Evolutionary conservation across 257 asterid genomes (phyloP).

Genomic region (Ballota nigra): DNA sequence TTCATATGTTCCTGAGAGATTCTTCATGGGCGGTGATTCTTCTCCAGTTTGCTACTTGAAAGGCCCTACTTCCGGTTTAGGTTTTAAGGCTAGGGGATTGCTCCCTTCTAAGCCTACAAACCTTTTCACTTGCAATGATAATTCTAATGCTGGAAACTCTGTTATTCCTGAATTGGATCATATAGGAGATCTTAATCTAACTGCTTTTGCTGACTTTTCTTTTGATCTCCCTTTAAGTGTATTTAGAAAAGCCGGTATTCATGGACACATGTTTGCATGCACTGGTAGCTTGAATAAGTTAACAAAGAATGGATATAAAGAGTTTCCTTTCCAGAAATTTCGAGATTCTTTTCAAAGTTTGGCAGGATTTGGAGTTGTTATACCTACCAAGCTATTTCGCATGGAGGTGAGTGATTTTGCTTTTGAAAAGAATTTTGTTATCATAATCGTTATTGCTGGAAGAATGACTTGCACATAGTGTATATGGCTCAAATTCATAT

Average conservation of each 20-base stretch:
- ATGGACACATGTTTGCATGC: slow-evolving; percentile 86
- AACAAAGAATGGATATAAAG: slow-evolving; percentile 55
- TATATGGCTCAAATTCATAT: neutral
- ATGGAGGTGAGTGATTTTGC: slow-evolving; percentile 68
- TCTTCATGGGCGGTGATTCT: slow-evolving; percentile 78
- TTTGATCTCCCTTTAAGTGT: slow-evolving; percentile 82
- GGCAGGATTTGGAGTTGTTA: slow-evolving; percentile 71
- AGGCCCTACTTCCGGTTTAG: slow-evolving; percentile 75
- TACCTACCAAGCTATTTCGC: slow-evolving; percentile 85
- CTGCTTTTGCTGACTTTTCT: slow-evolving; percentile 88
- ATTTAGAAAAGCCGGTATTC: slow-evolving; percentile 78
- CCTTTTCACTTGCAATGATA: slow-evolving; percentile 24
- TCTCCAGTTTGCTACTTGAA: slow-evolving; percentile 77
- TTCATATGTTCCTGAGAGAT: slow-evolving; percentile 69
- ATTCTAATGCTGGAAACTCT: slow-evolving; percentile 34
- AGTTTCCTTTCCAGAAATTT: slow-evolving; percentile 51
- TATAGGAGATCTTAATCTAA: slow-evolving; percentile 77
- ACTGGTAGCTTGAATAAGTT: slow-evolving; percentile 80
- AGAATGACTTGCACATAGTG: slow-evolving; percentile 3
- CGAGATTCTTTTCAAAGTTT: slow-evolving; percentile 72
- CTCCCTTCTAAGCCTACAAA: slow-evolving; percentile 82
- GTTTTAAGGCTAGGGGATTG: slow-evolving; percentile 83
- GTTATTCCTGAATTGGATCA: slow-evolving; percentile 54
- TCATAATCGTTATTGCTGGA: slow-evolving; percentile 6
- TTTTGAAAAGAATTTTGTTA: neutral